Evolutionary conservation across 352 stramenopile species (phyloP).

Genomic region (Phytophthora parvispora): DNA sequence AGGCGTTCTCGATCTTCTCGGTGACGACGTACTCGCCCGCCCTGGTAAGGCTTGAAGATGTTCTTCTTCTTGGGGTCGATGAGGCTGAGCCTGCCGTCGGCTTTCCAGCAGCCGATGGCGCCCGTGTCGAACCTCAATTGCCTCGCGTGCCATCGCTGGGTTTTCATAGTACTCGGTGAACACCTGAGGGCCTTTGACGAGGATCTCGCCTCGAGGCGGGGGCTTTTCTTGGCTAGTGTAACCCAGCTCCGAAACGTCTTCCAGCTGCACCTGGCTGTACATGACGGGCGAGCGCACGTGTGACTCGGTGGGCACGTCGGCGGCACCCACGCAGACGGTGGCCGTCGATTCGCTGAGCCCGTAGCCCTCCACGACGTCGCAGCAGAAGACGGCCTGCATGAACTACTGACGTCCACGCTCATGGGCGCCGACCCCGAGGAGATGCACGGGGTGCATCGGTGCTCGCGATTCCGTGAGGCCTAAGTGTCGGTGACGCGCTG

Average conservation of each 20-base stretch:
- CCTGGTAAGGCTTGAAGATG: conserved; percentile 94
- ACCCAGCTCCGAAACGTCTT: conserved; percentile 96
- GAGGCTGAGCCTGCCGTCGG: conserved; percentile 89
- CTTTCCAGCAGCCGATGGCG: conserved; percentile 95
- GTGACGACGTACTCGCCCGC: conserved; percentile 95
- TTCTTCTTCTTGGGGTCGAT: conserved; percentile 93
- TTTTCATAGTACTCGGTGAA: conserved; percentile 96
- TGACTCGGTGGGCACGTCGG: conserved; percentile 61
- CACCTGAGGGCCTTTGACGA: conserved; percentile 75
- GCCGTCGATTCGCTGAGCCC: conserved; percentile 95
- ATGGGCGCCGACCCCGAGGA: conserved; percentile 94
- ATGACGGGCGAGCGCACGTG: conserved; percentile 92
- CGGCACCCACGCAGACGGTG: conserved; percentile 73
- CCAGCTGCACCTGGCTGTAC: conserved; percentile 65
- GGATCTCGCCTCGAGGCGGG: conserved; percentile 56
- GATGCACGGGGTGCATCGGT: no score
- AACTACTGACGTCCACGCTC: conserved; percentile 92
- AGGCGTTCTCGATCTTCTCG: conserved; percentile 97
- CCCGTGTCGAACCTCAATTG: conserved; percentile 97
- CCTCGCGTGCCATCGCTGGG: conserved; percentile 88
- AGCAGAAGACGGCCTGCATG: conserved; percentile 92
- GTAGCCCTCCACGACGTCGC: conserved; percentile 94
- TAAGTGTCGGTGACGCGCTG: no score
- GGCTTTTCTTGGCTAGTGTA: conserved; percentile 87
- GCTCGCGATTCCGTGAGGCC: no score